A percentile compares a stretch with the other conserved stretches of the same genome.
These are phyloP conservation scores for Curvularia spicifera DNA, from an alignment of 2,329 filamentous ascomycete species.

Conservation along the genomic window DNA sequence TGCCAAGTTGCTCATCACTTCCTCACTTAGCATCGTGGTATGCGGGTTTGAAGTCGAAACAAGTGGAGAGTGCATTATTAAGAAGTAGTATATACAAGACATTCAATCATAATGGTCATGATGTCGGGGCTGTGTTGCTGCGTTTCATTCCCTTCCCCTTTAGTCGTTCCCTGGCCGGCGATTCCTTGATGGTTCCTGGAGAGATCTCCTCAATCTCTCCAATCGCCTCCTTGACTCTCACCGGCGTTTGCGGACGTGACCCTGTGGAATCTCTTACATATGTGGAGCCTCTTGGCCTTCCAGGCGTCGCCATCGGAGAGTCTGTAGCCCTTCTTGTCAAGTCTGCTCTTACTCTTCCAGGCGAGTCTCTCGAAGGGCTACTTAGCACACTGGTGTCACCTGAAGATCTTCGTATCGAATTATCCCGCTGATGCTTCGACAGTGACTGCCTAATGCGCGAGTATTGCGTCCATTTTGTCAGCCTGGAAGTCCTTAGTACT, in stretches of 20 bases:
- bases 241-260: slow-evolving; percentile 8
- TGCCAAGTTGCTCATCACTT: not conserved
- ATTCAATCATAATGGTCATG: slow-evolving; percentile 9
- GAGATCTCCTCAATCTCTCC: slow-evolving; percentile 14
- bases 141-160: slow-evolving; percentile 20
- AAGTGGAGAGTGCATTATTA: slow-evolving; percentile 21
- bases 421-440: slow-evolving; percentile 34
- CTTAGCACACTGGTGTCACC: slow-evolving; percentile 9
- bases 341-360: slow-evolving; percentile 12
- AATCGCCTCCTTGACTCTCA: slow-evolving; percentile 7
- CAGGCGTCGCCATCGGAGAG: slow-evolving; percentile 2
- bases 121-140: slow-evolving; percentile 10
- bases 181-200: slow-evolving; percentile 12
- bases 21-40: not conserved
- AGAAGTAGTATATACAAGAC: slow-evolving; percentile 14
- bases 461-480: slow-evolving; percentile 29
- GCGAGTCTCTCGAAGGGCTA: slow-evolving; percentile 12
- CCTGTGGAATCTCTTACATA: not conserved
- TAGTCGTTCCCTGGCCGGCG: slow-evolving; percentile 12
- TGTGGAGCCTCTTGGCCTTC: slow-evolving; percentile 11
- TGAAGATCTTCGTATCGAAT: slow-evolving; percentile 27
- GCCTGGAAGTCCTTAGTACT: slow-evolving; percentile 28
- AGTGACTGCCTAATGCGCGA: slow-evolving; percentile 31
- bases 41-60: not conserved
- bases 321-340: slow-evolving; percentile 15